Percentiles rank a stretch among this genome's conserved stretches.
These are phyloP conservation scores for Didymellaceae sp. DNA, from an alignment of 2,329 filamentous ascomycete species.

Conservation along the genomic window DNA sequence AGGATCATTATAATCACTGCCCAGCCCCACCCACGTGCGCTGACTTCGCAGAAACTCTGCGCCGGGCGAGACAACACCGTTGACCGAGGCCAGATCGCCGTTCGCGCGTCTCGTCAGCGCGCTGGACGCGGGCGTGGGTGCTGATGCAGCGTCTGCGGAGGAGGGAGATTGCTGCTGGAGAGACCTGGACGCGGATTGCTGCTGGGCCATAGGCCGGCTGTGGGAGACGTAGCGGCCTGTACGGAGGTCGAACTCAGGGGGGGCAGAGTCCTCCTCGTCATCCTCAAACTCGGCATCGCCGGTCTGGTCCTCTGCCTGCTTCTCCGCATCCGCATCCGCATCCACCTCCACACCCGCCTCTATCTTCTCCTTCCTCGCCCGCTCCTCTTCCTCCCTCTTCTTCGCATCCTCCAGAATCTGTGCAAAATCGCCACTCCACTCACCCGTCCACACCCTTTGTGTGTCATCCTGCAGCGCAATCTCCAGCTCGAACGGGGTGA, in stretches of 20 bases:
- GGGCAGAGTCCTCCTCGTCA: slow-evolving; percentile 70
- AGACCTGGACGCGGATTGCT: neutral
- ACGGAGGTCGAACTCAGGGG: slow-evolving; percentile 90
- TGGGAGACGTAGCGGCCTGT: slow-evolving; percentile 83
- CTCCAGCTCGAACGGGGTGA: slow-evolving; percentile 93
- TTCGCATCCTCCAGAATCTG: slow-evolving; percentile 59
- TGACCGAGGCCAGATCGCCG: slow-evolving; percentile 79
- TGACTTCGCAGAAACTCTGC: slow-evolving; percentile 84
- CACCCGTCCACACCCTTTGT: slow-evolving; percentile 81
- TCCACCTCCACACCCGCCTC: slow-evolving; percentile 54
- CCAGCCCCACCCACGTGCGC: slow-evolving; percentile 89
- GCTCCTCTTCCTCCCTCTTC: slow-evolving; percentile 46
- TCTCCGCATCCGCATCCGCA: neutral
- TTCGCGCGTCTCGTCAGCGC: slow-evolving; percentile 70
- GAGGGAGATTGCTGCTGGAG: neutral
- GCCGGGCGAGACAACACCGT: slow-evolving; percentile 86
- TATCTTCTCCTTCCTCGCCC: slow-evolving; percentile 60
- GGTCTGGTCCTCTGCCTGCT: slow-evolving; percentile 18
- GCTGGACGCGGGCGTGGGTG: slow-evolving; percentile 43
- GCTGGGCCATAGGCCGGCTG: slow-evolving; percentile 71
- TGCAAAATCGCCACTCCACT: slow-evolving; percentile 89
- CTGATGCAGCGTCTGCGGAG: neutral
- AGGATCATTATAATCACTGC: slow-evolving; percentile 74
- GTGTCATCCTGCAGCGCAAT: slow-evolving; percentile 77
- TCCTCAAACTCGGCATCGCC: slow-evolving; percentile 62